Evolutionary conservation across 768 basidiomycete species (phyloP), one percentile per base, ranked within the genome.

Genomic region (Xanthoconium stramineum): DNA sequence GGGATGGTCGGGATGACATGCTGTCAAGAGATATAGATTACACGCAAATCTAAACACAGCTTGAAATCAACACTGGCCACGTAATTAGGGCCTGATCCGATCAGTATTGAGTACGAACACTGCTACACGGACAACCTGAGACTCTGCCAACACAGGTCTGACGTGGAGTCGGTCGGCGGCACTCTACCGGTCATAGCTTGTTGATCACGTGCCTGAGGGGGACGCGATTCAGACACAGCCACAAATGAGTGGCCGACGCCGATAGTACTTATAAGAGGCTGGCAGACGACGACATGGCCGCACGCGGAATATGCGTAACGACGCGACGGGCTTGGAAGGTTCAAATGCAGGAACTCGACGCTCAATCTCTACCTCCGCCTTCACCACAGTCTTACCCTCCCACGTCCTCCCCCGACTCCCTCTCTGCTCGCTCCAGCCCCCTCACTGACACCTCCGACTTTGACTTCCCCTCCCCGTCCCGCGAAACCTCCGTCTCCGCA

Each of bases 261-360:
- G 24, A 28, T 14, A 8, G 33, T 8, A 35, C 33, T 12, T 12
- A 35, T 12, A 35, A 35, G 24, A 35, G 9, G 33, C 19, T 42
- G 35, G 48, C 50, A 43, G 53, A 8, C 56, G 48, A 44, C 53
- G 39, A 38, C n/a, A 68, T 61, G 67, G 40, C 55, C 1, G 40
- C 52, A 12, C 60, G 56, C 33, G 65, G 59, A 33, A 61, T 66
- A 10, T 71, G 59, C 46, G 69, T 71, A 0, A 71, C 69, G 2
- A 71, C 69, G 10, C 61, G 69, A 17, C 65, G 58, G 9, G 69
- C 69, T 0, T 71, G 69, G 69, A 71, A 58, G 48, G 42, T 47
- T 0, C 69, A 71, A 28, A 49, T 65, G 24, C 52, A 50, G 19
- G 55, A 65, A 48, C 50, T 60, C 47, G 63, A 63, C 5, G 12